Percentiles rank a stretch among this genome's conserved stretches.
Conservation (phyloP, 495 filamentous ascomycete species). For the Letharia lupina region DNA sequence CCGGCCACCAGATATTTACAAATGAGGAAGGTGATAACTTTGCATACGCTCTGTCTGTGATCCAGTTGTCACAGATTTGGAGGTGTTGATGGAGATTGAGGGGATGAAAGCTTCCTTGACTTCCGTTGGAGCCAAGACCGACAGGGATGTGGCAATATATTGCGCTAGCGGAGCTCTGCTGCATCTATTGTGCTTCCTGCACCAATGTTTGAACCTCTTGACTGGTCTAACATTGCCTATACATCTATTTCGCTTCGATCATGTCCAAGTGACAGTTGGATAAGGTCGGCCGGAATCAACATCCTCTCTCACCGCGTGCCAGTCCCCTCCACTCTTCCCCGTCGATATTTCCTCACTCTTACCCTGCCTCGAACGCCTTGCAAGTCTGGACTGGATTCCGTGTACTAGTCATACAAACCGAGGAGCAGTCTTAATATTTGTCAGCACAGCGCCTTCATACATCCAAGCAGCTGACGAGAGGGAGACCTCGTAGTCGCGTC, state of each 20-base stretch:
- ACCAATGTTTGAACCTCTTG: background rate
- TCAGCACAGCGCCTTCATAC: background rate
- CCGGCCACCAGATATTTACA: background rate
- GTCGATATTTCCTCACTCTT: background rate
- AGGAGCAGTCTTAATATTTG: background rate
- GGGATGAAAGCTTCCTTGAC: background rate
- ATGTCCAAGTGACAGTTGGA: background rate
- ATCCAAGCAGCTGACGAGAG: background rate
- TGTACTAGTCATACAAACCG: background rate
- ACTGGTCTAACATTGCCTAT: background rate
- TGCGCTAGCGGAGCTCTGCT: conserved; percentile 3
- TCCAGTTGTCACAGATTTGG: background rate
- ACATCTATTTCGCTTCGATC: background rate
- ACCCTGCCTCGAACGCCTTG: background rate
- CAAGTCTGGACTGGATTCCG: too few relatives aligned
- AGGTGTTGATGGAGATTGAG: background rate
- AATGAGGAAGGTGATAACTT: background rate
- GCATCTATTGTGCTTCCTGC: background rate
- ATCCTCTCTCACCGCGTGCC: background rate
- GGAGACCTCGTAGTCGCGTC: background rate
- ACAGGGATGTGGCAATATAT: conserved; percentile 6
- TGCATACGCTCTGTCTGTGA: background rate
- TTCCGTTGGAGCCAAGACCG: background rate
- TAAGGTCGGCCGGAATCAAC: background rate
- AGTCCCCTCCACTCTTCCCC: background rate